Conservation (phyloP, 2,329 filamentous ascomycete genomes). For the Alternaria burnsii region DNA sequence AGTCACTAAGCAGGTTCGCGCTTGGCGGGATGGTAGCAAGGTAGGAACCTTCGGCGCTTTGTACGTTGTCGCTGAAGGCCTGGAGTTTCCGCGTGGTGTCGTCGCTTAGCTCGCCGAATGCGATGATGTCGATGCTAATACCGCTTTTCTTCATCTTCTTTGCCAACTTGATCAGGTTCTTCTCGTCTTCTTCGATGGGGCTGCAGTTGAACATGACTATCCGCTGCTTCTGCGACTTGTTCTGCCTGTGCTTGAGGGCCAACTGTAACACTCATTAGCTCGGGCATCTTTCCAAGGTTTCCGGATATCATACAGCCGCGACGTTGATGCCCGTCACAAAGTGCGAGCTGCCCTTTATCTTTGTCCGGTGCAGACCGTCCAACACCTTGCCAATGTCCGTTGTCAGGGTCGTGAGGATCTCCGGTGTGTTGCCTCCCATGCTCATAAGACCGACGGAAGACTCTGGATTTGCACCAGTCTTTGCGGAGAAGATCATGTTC, state of each 20-base stretch:
- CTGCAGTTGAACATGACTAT: constrained; percentile 98
- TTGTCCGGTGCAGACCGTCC: constrained; percentile 79
- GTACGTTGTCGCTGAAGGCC: constrained; percentile 92
- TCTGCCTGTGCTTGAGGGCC: constrained; percentile 96
- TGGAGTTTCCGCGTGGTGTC: constrained; percentile 89
- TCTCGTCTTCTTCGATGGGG: constrained; percentile 87
- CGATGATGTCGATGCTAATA: constrained; percentile 91
- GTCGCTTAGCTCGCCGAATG: constrained; percentile 92
- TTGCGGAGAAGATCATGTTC: constrained; percentile 92
- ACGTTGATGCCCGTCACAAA: constrained; percentile 95
- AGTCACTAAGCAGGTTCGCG: constrained; percentile 90
- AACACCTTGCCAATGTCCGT: constrained; percentile 96
- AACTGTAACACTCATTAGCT: constrained; percentile 65
- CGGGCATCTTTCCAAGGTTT: constrained; percentile 75
- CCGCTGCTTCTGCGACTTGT: constrained; percentile 94
- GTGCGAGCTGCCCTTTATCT: constrained; percentile 89
- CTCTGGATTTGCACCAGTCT: constrained; percentile 94
- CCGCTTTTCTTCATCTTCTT: constrained; percentile 99
- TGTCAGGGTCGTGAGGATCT: constrained; percentile 95
- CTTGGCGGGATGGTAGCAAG: constrained; percentile 90
- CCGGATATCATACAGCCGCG: constrained; percentile 77
- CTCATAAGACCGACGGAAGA: constrained; percentile 98
- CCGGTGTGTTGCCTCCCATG: constrained; percentile 97
- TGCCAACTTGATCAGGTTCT: constrained; percentile 85
- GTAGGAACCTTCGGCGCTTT: constrained; percentile 87